Percentiles rank a stretch among this genome's conserved stretches.
Conservation (phyloP, 2,329 filamentous ascomycete species). For the Colletotrichum euphorbiae region DNA sequence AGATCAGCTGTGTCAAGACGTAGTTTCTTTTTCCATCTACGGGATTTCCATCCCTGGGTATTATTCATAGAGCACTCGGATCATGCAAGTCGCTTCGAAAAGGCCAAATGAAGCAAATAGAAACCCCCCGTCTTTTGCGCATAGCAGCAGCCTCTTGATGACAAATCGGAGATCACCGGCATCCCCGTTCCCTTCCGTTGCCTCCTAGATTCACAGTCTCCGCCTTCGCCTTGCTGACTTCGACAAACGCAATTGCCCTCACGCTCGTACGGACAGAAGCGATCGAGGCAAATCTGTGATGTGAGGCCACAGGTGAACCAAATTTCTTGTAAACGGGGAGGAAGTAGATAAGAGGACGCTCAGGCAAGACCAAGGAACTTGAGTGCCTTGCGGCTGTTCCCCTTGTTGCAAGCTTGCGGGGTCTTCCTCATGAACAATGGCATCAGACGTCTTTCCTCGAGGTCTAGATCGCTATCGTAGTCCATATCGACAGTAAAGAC, state of each 20-base stretch:
- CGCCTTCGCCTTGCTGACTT: neutral
- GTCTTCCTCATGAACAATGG: conserved; percentile 58
- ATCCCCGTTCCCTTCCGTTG: neutral
- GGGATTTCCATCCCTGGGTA: conserved; percentile 13
- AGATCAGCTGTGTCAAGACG: too few relatives aligned
- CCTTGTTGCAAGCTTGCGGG: conserved; percentile 50
- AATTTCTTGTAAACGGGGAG: neutral
- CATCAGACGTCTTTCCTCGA: conserved; percentile 65
- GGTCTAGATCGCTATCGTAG: conserved; percentile 56
- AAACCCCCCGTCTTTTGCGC: neutral
- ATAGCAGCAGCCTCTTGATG: neutral
- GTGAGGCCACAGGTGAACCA: neutral
- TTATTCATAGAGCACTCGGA: conserved; percentile 12
- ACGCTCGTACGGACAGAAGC: conserved; percentile 4
- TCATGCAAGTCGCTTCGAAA: neutral
- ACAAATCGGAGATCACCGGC: neutral
- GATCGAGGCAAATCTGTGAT: neutral
- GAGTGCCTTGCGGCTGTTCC: conserved; percentile 63
- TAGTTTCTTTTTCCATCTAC: neutral
- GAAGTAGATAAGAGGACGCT: neutral
- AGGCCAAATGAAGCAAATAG: neutral
- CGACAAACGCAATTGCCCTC: conserved; percentile 2
- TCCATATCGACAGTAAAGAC: conserved; percentile 52
- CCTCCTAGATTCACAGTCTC: neutral
- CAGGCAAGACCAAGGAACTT: conserved; percentile 64